Evolutionary conservation across 306 rosid genomes (phyloP).

Genomic region (Sesbania bispinosa): DNA sequence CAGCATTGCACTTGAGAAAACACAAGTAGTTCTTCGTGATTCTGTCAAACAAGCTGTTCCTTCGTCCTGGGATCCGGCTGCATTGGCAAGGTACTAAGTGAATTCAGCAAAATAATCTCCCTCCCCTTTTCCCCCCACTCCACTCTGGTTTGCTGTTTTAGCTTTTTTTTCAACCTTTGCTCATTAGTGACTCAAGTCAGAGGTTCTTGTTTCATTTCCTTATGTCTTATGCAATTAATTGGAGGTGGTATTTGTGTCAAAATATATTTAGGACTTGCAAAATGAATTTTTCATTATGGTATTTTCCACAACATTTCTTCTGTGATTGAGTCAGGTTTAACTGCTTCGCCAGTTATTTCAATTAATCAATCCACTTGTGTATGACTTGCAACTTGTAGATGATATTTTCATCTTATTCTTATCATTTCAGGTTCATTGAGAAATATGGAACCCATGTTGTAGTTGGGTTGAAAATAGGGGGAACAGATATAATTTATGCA

Average conservation of each 20-base stretch:
- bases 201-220: no score
- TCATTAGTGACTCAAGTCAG: no score
- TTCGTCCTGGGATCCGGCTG: constrained; percentile 83
- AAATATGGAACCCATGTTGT: constrained; percentile 77
- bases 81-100: constrained; percentile 62
- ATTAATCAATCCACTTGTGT: not conserved
- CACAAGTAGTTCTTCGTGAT: constrained; percentile 59
- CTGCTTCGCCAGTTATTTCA: constrained; percentile 1
- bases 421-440: constrained; percentile 57
- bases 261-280: no score
- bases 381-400: not conserved
- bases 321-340: not conserved
- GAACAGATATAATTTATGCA: constrained; percentile 66
- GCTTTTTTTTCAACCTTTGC: no score
- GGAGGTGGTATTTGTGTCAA: no score
- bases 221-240: no score
- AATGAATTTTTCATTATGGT: no score
- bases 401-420: constrained; percentile 8
- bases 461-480: constrained; percentile 74
- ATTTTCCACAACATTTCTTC: not conserved
- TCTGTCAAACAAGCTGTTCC: constrained; percentile 76
- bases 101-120: not conserved
- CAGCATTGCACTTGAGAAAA: constrained; percentile 64
- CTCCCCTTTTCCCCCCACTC: no score
- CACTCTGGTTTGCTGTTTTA: no score